phyloP scores from a whole-genome alignment of 495 filamentous ascomycete species.

The Penicillium argentinense region DNA sequence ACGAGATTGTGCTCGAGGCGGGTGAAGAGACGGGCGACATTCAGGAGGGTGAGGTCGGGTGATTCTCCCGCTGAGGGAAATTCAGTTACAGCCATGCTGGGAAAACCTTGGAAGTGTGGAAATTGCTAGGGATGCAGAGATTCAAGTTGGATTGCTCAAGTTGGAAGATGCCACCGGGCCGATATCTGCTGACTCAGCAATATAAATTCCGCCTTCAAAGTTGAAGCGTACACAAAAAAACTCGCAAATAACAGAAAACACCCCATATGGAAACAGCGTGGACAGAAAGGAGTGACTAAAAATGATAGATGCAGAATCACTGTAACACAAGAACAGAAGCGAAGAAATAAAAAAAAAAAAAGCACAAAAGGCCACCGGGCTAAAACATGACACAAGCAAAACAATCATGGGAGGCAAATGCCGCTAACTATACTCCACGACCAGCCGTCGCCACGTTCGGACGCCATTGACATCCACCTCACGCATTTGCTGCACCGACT shows the following conservation, averaged over 20 bases:
- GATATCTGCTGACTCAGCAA: constrained; percentile 11
- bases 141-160: neutral
- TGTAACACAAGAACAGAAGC: constrained; percentile 2
- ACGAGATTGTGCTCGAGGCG: constrained; percentile 74
- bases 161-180: constrained; percentile 11
- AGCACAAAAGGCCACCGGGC: neutral
- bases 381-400: neutral
- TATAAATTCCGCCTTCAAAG: constrained; percentile 12
- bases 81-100: constrained; percentile 33
- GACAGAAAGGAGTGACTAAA: constrained; percentile 4
- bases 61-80: constrained; percentile 27
- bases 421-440: constrained; percentile 38
- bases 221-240: neutral
- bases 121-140: too few species aligned
- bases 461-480: constrained; percentile 32
- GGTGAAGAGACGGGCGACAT: constrained; percentile 69
- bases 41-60: constrained; percentile 49
- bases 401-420: neutral
- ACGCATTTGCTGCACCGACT: constrained; percentile 29
- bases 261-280: neutral
- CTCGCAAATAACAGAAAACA: neutral
- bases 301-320: neutral
- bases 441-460: constrained; percentile 33
- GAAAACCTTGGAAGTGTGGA: neutral
- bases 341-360: constrained; percentile 2